Base-by-base conservation (phyloP, 805 yeast species). In the Jamesozyma spencerorum region DNA sequence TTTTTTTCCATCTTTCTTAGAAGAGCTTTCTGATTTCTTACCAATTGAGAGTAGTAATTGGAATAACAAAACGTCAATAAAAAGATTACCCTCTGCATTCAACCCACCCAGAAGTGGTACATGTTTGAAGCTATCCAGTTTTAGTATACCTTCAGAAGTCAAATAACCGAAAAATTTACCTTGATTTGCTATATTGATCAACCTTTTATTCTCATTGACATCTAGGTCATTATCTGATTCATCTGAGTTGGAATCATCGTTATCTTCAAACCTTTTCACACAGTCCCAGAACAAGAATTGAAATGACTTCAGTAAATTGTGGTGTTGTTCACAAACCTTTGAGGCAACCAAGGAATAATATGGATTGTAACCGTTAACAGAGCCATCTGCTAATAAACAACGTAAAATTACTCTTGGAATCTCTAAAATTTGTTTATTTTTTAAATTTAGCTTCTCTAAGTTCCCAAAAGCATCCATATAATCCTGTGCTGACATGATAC, bases 401-500 rank as follows among this genome's bases (percentile, higher is more conserved):
- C 90, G 97, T 37, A 85, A 62, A 27, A 92, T 54, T 7, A 92
- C 87, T 40, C 77, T 73, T 3, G 97, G 94, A 20, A 92, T 83
- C 51, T 92, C 98, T 35, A 85, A 68, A 50, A 82, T 81, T 57
- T 92, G 97, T 6, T 81, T 68, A 47, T 75, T 79, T 52, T 84
- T 88, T 50, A 92, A 68, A 20, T 78, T 73, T 39, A 92, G 61
- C 54, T 87, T 88, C 54, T 85, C 94, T 28, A 92, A 53, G 46
- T 87, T 82, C 14, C 82, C 75, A 49, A 79, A 79, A 0, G 96
- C 94, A 61, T 92, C 97, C 55, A 85, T 68, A 53, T 75, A 92
- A 60, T 92, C 98, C 48, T 81, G 81, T 4, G 96, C 92, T 2
- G 97, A 87, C 96, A 94, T 88, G 7, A 92, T 78, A 29, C 95